Evolutionary conservation across 176 grass and related monocot genomes (phyloP).

Genomic region (Poa pratensis): DNA sequence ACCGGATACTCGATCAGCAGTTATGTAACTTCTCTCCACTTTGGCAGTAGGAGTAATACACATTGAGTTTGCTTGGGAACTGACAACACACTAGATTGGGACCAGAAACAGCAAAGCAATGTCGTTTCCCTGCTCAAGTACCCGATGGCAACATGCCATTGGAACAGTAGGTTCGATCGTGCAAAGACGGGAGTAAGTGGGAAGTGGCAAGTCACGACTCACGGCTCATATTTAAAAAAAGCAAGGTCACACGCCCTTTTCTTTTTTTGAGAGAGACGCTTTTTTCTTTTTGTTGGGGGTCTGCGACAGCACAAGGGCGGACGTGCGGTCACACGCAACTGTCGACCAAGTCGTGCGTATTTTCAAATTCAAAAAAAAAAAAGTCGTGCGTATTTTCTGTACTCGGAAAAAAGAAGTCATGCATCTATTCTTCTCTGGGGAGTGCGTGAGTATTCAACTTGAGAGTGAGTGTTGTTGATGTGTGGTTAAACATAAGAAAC

Average conservation of each 20-base stretch:
- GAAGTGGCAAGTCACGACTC: not conserved
- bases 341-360: not conserved
- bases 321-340: not conserved
- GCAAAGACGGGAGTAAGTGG: not conserved
- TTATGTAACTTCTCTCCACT: not conserved
- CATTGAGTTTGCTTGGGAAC: conserved; percentile 2
- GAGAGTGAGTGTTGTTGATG: not conserved
- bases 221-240: too few relatives aligned
- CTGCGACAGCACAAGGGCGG: too few relatives aligned
- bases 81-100: not conserved
- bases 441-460: not conserved
- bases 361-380: too few relatives aligned
- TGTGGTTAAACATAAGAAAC: not conserved
- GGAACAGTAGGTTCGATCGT: not conserved
- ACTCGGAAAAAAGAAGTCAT: not conserved
- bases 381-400: not conserved
- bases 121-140: not conserved
- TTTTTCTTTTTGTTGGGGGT: too few relatives aligned
- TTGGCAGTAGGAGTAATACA: not conserved
- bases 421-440: not conserved
- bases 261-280: too few relatives aligned
- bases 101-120: not conserved
- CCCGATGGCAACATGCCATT: not conserved
- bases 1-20: not conserved
- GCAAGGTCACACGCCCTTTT: too few relatives aligned